Conservation (phyloP, 2,329 filamentous ascomycete species). For the Xylaria sp. region DNA sequence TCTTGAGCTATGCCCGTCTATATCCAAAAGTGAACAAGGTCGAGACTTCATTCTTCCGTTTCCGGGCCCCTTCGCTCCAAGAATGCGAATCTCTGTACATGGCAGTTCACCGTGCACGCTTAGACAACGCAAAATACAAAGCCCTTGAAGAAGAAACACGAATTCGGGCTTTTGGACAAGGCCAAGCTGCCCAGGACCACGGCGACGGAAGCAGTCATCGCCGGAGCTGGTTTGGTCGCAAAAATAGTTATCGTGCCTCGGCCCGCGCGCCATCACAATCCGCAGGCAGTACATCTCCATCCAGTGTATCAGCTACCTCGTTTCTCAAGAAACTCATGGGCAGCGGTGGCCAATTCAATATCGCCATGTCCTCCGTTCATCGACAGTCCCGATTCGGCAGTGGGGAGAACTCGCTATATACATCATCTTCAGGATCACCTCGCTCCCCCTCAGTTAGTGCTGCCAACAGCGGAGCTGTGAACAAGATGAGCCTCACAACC, state of each 20-base stretch:
- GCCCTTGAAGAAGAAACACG: conserved; percentile 68
- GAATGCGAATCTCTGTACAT: conserved; percentile 85
- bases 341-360: conserved; percentile 78
- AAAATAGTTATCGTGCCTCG: conserved; percentile 69
- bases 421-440: conserved; percentile 57
- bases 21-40: conserved; percentile 71
- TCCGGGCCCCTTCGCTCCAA: conserved; percentile 76
- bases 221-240: conserved; percentile 65
- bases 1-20: conserved; percentile 60
- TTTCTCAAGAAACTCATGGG: conserved; percentile 80
- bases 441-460: conserved; percentile 64
- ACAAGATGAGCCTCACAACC: conserved; percentile 65
- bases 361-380: conserved; percentile 77
- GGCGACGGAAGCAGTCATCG: conserved; percentile 54
- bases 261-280: conserved; percentile 68
- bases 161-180: conserved; percentile 74
- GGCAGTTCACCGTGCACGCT: conserved; percentile 84
- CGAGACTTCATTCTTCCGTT: conserved; percentile 80
- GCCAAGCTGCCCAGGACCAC: conserved; percentile 54
- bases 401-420: conserved; percentile 66
- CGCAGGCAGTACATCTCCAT: conserved; percentile 70
- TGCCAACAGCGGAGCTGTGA: conserved; percentile 51
- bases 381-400: conserved; percentile 60
- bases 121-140: conserved; percentile 90
- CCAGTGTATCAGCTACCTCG: conserved; percentile 69